Percentiles rank a stretch among this genome's conserved stretches.
Conservation (phyloP, 495 filamentous ascomycete genomes). For the Hypoxylon crocopeplum region DNA sequence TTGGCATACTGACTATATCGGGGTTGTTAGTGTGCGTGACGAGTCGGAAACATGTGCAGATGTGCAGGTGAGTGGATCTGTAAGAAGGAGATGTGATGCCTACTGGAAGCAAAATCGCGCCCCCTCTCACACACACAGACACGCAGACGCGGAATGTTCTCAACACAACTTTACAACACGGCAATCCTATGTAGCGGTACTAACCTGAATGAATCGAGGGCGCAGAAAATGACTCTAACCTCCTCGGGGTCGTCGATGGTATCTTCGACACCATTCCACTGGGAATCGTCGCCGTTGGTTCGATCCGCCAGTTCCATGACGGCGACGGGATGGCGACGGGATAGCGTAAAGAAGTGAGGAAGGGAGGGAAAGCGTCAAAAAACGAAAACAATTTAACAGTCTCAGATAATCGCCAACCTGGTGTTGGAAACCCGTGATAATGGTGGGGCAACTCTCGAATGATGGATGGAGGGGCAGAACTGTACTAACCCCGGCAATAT, state of each 20-base stretch:
- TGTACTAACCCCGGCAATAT: conserved; percentile 7
- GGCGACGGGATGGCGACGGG: not conserved
- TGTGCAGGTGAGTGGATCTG: conserved; percentile 7
- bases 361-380: not conserved
- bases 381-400: conserved; percentile 5
- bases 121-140: conserved; percentile 9
- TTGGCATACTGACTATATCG: conserved; percentile 77
- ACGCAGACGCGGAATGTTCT: conserved; percentile 1
- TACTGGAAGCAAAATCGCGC: conserved; percentile 31
- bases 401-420: conserved; percentile 18
- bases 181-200: conserved; percentile 43
- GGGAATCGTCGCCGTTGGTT: conserved; percentile 34
- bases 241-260: conserved; percentile 77
- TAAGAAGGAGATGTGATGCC: conserved; percentile 20
- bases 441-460: conserved; percentile 5
- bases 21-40: conserved; percentile 16
- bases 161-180: conserved; percentile 27
- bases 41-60: not conserved
- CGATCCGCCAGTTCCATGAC: conserved; percentile 22
- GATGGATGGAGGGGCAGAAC: conserved; percentile 28
- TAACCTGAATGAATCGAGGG: conserved; percentile 86
- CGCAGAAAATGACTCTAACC: conserved; percentile 72
- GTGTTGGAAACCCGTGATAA: conserved; percentile 7
- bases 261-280: conserved; percentile 67
- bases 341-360: conserved; percentile 2